These are phyloP conservation scores for Suhomyces panamericanus DNA, from an alignment of 1,139 yeast species.

Conservation along the genomic window DNA sequence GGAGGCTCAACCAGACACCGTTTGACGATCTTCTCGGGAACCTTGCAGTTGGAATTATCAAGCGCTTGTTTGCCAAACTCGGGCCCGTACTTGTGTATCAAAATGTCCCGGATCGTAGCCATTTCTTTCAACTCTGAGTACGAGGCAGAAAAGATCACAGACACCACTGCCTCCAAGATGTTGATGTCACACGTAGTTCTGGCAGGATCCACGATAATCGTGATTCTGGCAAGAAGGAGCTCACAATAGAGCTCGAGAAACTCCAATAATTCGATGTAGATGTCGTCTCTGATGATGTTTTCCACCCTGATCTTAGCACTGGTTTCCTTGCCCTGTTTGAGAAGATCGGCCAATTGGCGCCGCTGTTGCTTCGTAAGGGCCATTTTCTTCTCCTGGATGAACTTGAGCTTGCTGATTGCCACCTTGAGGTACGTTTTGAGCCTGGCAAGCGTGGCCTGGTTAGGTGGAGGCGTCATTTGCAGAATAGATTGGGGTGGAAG, in stretches of 20 bases:
- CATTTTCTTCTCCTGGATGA: slow-evolving; percentile 77
- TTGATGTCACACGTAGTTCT: slow-evolving; percentile 57
- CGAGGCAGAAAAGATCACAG: slow-evolving; percentile 69
- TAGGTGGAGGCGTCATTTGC: slow-evolving; percentile 23
- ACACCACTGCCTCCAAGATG: slow-evolving; percentile 70
- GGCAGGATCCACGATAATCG: slow-evolving; percentile 47
- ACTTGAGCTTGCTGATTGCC: slow-evolving; percentile 77
- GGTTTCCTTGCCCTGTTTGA: slow-evolving; percentile 71
- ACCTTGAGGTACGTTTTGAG: slow-evolving; percentile 74
- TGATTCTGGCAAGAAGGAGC: slow-evolving; percentile 71
- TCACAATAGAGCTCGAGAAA: slow-evolving; percentile 83
- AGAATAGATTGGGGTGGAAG: too few relatives aligned
- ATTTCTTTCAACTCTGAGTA: slow-evolving; percentile 79
- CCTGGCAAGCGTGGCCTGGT: slow-evolving; percentile 41
- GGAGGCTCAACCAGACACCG: slow-evolving; percentile 74
- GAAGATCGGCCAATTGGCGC: slow-evolving; percentile 70
- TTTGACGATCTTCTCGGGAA: slow-evolving; percentile 65
- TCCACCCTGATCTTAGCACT: slow-evolving; percentile 87
- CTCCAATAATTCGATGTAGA: slow-evolving; percentile 78
- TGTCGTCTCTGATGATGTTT: slow-evolving; percentile 81
- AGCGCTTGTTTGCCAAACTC: slow-evolving; percentile 62
- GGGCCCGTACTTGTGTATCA: slow-evolving; percentile 62
- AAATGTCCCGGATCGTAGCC: slow-evolving; percentile 56
- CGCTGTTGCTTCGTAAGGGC: slow-evolving; percentile 83
- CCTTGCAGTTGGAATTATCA: slow-evolving; percentile 52